phyloP scores from a whole-genome alignment of 1,139 yeast species.

The Suhomyces kunorum region DNA sequence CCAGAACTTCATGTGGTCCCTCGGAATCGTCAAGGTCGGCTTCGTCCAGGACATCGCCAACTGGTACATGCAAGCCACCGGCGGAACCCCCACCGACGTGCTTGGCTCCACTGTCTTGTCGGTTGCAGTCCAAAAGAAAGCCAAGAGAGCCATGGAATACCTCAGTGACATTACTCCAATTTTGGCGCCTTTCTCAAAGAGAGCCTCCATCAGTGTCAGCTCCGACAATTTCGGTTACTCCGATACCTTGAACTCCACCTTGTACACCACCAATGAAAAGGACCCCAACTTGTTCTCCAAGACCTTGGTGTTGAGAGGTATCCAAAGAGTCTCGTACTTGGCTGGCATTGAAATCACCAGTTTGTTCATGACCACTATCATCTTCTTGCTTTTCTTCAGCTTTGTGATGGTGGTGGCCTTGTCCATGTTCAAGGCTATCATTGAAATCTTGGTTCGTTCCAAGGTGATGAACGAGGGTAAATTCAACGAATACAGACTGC shows the following conservation, averaged over 20 bases:
- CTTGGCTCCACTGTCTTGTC: slow-evolving; percentile 58
- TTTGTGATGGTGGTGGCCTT: slow-evolving; percentile 67
- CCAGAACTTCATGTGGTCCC: slow-evolving; percentile 94
- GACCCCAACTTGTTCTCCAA: slow-evolving; percentile 55
- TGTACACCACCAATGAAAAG: slow-evolving; percentile 76
- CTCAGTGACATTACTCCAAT: slow-evolving; percentile 16
- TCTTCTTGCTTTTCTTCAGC: slow-evolving; percentile 77
- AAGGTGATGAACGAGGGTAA: slow-evolving; percentile 63
- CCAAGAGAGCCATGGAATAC: slow-evolving; percentile 29
- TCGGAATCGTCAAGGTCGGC: slow-evolving; percentile 80
- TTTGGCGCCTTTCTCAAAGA: slow-evolving; percentile 25
- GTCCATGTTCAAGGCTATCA: slow-evolving; percentile 67
- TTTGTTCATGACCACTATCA: slow-evolving; percentile 82
- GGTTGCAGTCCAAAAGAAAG: slow-evolving; percentile 73
- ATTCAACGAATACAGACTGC: slow-evolving; percentile 75
- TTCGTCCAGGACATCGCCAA: slow-evolving; percentile 85
- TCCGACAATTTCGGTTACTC: slow-evolving; percentile 47
- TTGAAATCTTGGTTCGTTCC: slow-evolving; percentile 68
- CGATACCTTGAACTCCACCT: slow-evolving; percentile 49
- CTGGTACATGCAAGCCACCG: slow-evolving; percentile 97
- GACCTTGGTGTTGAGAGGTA: slow-evolving; percentile 82
- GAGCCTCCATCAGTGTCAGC: slow-evolving; percentile 37
- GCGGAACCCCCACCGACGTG: slow-evolving; percentile 81
- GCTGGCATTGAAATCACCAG: slow-evolving; percentile 85
- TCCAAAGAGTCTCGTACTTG: slow-evolving; percentile 84